A percentile compares a stretch with the other conserved stretches of the same genome.
Conservation (phyloP, 1,284 basidiomycete species). For the Fomitopsis pinicola region DNA sequence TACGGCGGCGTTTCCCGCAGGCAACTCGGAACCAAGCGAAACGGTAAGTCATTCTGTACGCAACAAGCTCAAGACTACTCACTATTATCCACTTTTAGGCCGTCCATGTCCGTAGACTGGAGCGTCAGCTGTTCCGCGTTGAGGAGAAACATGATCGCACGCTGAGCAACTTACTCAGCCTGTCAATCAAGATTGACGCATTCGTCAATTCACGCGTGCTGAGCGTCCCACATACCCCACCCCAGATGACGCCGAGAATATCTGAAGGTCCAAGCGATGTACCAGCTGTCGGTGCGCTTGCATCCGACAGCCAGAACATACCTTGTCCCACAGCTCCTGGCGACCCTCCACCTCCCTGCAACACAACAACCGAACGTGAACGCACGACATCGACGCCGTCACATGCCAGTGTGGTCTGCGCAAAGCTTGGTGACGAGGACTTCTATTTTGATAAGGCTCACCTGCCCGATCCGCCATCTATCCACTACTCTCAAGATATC, state of each 20-base stretch:
- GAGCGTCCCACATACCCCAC: too few species aligned
- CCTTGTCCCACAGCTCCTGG: not conserved
- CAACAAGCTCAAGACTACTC: not conserved
- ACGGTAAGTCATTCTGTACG: not conserved
- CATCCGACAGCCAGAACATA: not conserved
- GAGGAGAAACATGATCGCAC: not conserved
- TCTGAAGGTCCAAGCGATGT: not conserved
- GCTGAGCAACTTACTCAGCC: not conserved
- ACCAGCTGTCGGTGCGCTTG: not conserved
- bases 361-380: not conserved
- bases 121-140: not conserved
- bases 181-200: not conserved
- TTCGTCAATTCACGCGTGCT: not conserved
- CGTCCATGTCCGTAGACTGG: not conserved
- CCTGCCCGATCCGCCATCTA: not conserved
- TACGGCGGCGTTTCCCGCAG: not conserved
- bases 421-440: not conserved
- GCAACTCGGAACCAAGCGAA: not conserved
- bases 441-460: not conserved
- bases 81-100: not conserved
- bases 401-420: not conserved
- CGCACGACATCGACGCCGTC: too few species aligned
- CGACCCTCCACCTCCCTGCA: not conserved
- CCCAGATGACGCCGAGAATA: not conserved
- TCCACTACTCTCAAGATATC: constrained; percentile 15